Base-by-base conservation (phyloP, 2,329 filamentous ascomycete genomes). In the Colletotrichum euphorbiae region DNA sequence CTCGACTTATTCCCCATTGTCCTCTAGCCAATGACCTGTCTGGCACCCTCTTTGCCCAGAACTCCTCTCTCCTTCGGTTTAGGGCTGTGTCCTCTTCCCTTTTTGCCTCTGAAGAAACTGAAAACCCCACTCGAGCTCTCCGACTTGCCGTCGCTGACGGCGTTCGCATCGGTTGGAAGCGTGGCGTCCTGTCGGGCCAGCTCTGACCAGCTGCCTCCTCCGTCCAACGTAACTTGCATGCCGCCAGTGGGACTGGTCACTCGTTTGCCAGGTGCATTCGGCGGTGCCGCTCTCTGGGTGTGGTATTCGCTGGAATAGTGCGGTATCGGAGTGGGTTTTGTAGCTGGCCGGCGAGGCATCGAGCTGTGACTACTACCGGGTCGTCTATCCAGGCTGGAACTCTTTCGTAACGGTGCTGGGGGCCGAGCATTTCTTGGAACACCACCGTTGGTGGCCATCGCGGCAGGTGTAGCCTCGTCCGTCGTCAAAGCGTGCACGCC, bases 31-130 rank as follows among this genome's bases (percentile, higher is more conserved):
- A 95, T 91, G 64, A 95, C 87, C 71, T 93, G 90, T 77, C 96
- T 87, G 11, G 96, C 94, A 15, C 96, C 96, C 78, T 98, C 94
- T 77, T 98, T 98, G 65, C 96, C 96, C 67, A 99, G 77, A 7
- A 99, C 94, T 67, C 96, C 96, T 62, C 93, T 88, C 81, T 98
- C 94, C 78, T 93, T 95, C 28, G 94, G 94, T 81, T 97, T 98
- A 1, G 96, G 96, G 77, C 94, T 98, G 79, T 94, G 90, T 62
- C 94, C 93, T 71, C 94, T 86, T 31, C 94, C 93, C 82, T 93
- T 97, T 82, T 97, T 97, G 75, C 94, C 87, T 71, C 88, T 93
- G 69, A 98, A 84, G 78, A 99, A 97, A 1, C 93, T 93, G 72
- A 98, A 91, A 86, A 98, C 95, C 59, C 94, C 93, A 17, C 90